Evolutionary conservation across 805 yeast genomes (phyloP), one percentile per base, ranked within the genome.

Genomic region (Spathaspora passalidarum): DNA sequence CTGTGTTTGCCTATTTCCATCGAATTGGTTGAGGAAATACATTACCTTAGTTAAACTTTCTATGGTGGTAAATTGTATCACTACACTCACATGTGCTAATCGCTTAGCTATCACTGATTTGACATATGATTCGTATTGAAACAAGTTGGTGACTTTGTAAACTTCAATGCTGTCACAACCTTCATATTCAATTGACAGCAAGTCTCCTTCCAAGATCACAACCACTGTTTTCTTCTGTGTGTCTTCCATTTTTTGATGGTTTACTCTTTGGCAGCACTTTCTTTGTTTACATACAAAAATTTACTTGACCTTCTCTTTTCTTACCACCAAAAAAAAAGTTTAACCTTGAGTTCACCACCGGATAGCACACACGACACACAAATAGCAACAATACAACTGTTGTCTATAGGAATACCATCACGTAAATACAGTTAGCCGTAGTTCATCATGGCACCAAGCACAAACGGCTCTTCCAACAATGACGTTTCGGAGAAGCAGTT

Each of bases 91-190:
- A 39, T 39, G n/a, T 13, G 23, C 19, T 10, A 23, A 4, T 16
- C n/a, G 10, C n/a, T 25, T 23, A 10, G 3, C 6, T 2, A 39
- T 39, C 14, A 9, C 13, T 22, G 14, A 3, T 21, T 9, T 16
- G 17, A 29, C n/a, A 46, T 43, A 43, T 36, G 25, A 5, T 39
- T 32, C 7, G 22, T 38, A 46, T 18, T 38, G 14, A 34, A 39
- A 11, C 9, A 40, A 36, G 26, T 53, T 55, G 35, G 53, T 45
- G 20, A 57, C 42, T 35, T 47, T 23, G 47, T 59, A 59, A 14
- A 55, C 45, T 7, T 58, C 59, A 18, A 35, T 19, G 5, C 42
- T 19, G 0, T 41, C 46, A 4, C 46, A 38, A 20, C 32, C 19
- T 9, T 23, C n/a, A 46, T 38, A 57, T 18, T 50, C 38, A 11